phyloP scores from a whole-genome alignment of 2,329 filamentous ascomycete species.

The Septoria linicola region DNA sequence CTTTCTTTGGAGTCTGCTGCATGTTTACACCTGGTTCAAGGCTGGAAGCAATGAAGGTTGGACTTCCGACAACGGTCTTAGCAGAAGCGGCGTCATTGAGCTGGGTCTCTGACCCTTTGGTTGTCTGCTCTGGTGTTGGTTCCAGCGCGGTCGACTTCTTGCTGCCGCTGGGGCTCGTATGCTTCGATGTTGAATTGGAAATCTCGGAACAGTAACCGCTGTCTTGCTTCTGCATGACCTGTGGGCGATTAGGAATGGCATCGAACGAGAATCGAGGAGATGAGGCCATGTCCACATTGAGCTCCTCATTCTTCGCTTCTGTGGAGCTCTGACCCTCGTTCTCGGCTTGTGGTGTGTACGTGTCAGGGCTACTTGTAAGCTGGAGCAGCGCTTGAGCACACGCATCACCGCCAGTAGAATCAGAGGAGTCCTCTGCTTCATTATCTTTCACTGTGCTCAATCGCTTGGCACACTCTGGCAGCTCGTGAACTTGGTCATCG shows the following conservation, averaged over 20 bases:
- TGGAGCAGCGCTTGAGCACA: slow-evolving; percentile 31
- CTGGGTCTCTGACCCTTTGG: not conserved
- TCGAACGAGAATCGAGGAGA: slow-evolving; percentile 5
- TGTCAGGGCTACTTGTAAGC: slow-evolving; percentile 14
- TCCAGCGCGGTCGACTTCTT: not conserved
- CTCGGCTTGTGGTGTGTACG: not conserved
- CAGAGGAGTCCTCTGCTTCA: slow-evolving; percentile 20
- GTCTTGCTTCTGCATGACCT: slow-evolving; percentile 30
- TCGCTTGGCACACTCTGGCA: slow-evolving; percentile 28
- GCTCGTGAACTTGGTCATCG: slow-evolving; percentile 15
- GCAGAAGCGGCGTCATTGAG: too few species aligned
- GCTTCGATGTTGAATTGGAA: slow-evolving; percentile 14
- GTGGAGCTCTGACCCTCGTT: too few species aligned
- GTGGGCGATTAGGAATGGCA: not conserved
- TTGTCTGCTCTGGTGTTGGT: slow-evolving; percentile 8
- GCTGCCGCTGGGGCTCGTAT: not conserved
- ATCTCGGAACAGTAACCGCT: slow-evolving; percentile 40
- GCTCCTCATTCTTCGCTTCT: slow-evolving; percentile 6
- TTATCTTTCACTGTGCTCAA: slow-evolving; percentile 33
- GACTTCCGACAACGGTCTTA: too few species aligned
- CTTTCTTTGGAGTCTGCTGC: not conserved
- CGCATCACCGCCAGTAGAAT: slow-evolving; percentile 13
- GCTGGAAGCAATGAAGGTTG: too few species aligned
- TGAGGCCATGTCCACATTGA: not conserved
- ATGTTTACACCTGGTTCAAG: not conserved